Evolutionary conservation across 768 basidiomycete genomes (phyloP).

Genomic region (Agaricus blazei): DNA sequence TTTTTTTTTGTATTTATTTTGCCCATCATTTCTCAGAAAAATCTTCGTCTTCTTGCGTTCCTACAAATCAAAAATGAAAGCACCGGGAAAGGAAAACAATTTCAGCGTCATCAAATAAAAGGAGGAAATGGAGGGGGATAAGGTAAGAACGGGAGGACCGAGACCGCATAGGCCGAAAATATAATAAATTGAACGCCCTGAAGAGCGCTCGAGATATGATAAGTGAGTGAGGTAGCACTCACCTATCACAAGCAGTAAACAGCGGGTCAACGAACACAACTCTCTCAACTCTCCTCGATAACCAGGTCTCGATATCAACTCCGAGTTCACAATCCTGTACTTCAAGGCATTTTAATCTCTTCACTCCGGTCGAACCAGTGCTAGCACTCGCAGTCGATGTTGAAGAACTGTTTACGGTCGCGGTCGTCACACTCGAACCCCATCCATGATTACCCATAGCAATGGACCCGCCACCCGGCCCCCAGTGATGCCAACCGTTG

Average conservation of each 20-base stretch:
- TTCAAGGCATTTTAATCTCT: conserved; percentile 58
- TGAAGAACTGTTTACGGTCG: conserved; percentile 11
- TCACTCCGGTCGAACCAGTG: conserved; percentile 49
- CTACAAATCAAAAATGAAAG: background rate
- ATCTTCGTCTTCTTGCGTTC: conserved; percentile 2
- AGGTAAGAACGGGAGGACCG: background rate
- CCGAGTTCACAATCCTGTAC: conserved; percentile 51
- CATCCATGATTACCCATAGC: conserved; percentile 47
- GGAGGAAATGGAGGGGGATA: background rate
- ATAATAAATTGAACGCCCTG: background rate
- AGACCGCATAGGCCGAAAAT: background rate
- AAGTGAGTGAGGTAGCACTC: conserved; percentile 14
- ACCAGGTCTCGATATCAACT: conserved; percentile 66
- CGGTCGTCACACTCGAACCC: conserved; percentile 17
- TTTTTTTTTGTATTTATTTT: too few species aligned
- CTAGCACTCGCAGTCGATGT: conserved; percentile 33
- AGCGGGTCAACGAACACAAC: conserved; percentile 59
- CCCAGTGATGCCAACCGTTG: background rate
- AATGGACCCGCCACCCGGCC: background rate
- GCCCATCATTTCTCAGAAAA: background rate
- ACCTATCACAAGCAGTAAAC: conserved; percentile 33
- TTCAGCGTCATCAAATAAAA: too few species aligned
- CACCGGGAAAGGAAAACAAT: background rate
- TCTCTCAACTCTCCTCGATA: conserved; percentile 54
- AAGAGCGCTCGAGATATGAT: background rate